These are phyloP conservation scores for Chaetomiaceae sp. DNA, from an alignment of 2,329 filamentous ascomycete species.

Conservation along the genomic window DNA sequence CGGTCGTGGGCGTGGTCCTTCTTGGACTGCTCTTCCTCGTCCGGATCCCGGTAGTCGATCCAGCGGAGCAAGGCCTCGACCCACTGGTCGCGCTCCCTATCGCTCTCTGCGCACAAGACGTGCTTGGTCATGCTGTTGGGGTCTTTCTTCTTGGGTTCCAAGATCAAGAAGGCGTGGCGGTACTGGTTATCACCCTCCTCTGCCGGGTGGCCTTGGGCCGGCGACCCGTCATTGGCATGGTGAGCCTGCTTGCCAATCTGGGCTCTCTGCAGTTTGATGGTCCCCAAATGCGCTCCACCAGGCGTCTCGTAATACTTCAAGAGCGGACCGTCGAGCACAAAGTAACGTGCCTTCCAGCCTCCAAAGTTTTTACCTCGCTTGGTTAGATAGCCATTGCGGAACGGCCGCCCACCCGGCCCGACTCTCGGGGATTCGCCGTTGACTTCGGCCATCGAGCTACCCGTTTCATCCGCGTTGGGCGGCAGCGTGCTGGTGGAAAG, in stretches of 20 bases:
- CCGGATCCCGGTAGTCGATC: slow-evolving; percentile 68
- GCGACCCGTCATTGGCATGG: slow-evolving; percentile 56
- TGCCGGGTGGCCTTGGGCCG: slow-evolving; percentile 47
- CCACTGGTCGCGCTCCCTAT: slow-evolving; percentile 88
- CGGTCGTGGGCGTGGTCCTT: slow-evolving; percentile 38
- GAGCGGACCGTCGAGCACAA: slow-evolving; percentile 54
- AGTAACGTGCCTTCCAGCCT: slow-evolving; percentile 85
- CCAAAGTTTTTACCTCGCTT: slow-evolving; percentile 98
- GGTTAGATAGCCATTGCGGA: slow-evolving; percentile 86
- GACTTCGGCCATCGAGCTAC: slow-evolving; percentile 33
- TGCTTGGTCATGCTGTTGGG: slow-evolving; percentile 83
- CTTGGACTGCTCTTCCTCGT: slow-evolving; percentile 46
- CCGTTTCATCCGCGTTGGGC: slow-evolving; percentile 55
- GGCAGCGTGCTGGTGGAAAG: slow-evolving; percentile 65
- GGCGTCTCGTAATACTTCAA: slow-evolving; percentile 89
- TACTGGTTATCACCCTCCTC: slow-evolving; percentile 92
- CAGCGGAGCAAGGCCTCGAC: slow-evolving; percentile 85
- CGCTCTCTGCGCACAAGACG: slow-evolving; percentile 92
- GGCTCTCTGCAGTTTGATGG: slow-evolving; percentile 84
- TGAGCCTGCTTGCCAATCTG: slow-evolving; percentile 92
- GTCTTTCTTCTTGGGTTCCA: slow-evolving; percentile 96
- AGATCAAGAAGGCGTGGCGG: slow-evolving; percentile 87
- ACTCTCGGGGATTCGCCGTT: slow-evolving; percentile 38
- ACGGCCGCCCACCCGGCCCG: slow-evolving; percentile 60
- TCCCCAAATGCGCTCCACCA: slow-evolving; percentile 83